phyloP scores from a whole-genome alignment of 345 rosid species.

The Jatropha curcas region DNA sequence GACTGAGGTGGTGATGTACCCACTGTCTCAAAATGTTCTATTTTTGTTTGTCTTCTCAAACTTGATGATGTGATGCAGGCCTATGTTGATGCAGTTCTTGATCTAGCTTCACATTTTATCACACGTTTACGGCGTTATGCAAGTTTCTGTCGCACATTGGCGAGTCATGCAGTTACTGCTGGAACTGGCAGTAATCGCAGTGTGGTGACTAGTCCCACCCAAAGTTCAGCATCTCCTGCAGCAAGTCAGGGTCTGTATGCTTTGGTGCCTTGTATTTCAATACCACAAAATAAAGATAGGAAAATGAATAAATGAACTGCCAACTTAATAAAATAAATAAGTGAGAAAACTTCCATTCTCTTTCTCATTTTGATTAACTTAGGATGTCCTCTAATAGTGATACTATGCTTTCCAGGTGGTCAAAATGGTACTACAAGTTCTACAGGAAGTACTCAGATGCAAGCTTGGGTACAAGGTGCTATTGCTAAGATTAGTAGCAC shows the following conservation, averaged over 20 bases:
- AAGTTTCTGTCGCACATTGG: conserved; percentile 98
- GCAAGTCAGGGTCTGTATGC: conserved; percentile 73
- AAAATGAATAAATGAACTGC: too few species aligned
- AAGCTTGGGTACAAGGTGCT: conserved; percentile 99
- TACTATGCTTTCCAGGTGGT: conserved; percentile 52
- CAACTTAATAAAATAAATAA: background rate
- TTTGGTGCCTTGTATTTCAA: conserved; percentile 9
- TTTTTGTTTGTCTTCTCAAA: conserved; percentile 21
- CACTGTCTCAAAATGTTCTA: background rate
- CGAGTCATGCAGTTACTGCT: conserved; percentile 91
- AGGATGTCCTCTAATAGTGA: conserved; percentile 6
- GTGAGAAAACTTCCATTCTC: too few species aligned
- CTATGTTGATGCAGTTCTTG: conserved; percentile 97
- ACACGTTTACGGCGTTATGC: conserved; percentile 97
- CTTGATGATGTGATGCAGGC: conserved; percentile 55
- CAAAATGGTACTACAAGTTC: conserved; percentile 79
- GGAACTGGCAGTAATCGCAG: conserved; percentile 88
- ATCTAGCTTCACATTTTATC: conserved; percentile 97
- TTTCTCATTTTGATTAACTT: background rate
- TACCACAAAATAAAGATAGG: too few species aligned
- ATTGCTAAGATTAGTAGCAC: conserved; percentile 95
- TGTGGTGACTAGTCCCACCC: conserved; percentile 85
- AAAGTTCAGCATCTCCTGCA: conserved; percentile 72
- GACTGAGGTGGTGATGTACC: conserved; percentile 6
- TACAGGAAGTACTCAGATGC: conserved; percentile 92